Conservation (phyloP, 108 stramenopile genomes). For the Cyclotella distinguenda region DNA sequence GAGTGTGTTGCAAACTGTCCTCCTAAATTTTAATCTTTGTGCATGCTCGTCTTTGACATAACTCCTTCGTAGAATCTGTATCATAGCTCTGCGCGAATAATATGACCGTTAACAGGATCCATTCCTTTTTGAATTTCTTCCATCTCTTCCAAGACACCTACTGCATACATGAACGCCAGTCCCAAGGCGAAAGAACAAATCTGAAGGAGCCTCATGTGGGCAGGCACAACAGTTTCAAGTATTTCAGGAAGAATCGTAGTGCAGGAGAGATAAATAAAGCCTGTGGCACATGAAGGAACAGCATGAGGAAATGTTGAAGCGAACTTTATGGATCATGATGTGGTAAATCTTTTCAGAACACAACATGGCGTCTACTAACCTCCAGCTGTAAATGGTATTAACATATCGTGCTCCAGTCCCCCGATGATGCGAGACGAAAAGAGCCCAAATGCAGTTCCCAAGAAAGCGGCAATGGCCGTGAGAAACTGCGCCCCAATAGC, state of each 20-base stretch:
- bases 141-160: constrained; percentile 60
- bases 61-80: background rate
- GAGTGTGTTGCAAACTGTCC: background rate
- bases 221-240: constrained; percentile 48
- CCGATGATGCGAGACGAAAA: constrained; percentile 39
- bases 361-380: constrained; percentile 19
- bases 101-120: constrained; percentile 39
- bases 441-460: constrained; percentile 77
- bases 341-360: background rate
- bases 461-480: constrained; percentile 82
- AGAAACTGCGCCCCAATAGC: constrained; percentile 84
- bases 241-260: constrained; percentile 76
- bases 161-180: constrained; percentile 76
- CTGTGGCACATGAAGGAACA: background rate
- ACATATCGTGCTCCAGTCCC: constrained; percentile 44
- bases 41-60: background rate
- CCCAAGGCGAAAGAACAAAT: constrained; percentile 59
- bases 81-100: constrained; percentile 34
- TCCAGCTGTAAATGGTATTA: constrained; percentile 77
- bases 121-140: constrained; percentile 26
- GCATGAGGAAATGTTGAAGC: background rate
- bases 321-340: background rate
- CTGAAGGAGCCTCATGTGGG: constrained; percentile 54
- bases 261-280: constrained; percentile 86
- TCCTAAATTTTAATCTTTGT: background rate